These are phyloP conservation scores for Neckera pumila DNA, from an alignment of 225 moss, liverwort and hornwort genomes.

Conservation along the genomic window DNA sequence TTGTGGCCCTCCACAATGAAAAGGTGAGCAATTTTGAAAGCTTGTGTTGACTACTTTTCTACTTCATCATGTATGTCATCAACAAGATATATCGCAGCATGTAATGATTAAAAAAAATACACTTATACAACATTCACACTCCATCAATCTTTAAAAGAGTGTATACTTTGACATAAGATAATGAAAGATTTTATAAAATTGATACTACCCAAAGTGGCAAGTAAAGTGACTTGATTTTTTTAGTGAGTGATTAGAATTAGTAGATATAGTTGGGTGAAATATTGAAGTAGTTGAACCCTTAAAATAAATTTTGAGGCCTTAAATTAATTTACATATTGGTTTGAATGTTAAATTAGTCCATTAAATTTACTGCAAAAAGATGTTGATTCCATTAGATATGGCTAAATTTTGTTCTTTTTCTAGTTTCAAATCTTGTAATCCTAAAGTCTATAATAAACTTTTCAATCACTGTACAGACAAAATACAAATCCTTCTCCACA, in stretches of 20 bases:
- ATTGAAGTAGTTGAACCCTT: rapidly evolving
- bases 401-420: background rate
- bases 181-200: background rate
- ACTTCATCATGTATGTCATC: background rate
- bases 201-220: rapidly evolving
- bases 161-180: background rate
- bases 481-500: too few relatives aligned
- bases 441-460: background rate
- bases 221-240: background rate
- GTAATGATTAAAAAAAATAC: background rate
- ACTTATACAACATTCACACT: background rate
- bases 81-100: background rate
- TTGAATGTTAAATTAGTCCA: background rate
- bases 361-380: background rate
- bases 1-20: background rate
- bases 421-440: background rate
- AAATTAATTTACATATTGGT: background rate
- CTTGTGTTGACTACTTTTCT: background rate
- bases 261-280: background rate
- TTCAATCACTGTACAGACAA: too few relatives aligned
- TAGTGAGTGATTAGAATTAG: background rate
- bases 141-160: background rate
- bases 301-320: background rate
- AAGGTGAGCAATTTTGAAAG: background rate
- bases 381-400: rapidly evolving